Evolutionary conservation across 805 yeast genomes (phyloP).

Genomic region (Dipodascopsis uninucleata): DNA sequence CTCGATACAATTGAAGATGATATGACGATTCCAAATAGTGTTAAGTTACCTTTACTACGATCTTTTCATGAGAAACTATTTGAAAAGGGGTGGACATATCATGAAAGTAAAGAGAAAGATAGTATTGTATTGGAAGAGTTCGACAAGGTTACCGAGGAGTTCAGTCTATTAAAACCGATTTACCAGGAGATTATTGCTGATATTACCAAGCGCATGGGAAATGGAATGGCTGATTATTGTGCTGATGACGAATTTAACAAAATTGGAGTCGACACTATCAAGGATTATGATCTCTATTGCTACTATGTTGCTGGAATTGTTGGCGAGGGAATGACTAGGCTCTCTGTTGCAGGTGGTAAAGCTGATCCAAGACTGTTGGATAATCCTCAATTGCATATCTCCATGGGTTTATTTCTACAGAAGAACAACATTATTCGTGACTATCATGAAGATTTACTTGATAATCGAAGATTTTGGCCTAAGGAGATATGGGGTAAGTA

Average conservation of each 20-base stretch:
- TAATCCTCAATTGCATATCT: slow-evolving; percentile 47
- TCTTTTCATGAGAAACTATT: slow-evolving; percentile 61
- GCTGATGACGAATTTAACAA: slow-evolving; percentile 70
- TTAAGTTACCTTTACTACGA: slow-evolving; percentile 73
- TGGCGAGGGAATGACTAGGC: slow-evolving; percentile 88
- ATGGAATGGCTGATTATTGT: slow-evolving; percentile 92
- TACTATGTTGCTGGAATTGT: slow-evolving; percentile 97
- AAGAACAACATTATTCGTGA: slow-evolving; percentile 96
- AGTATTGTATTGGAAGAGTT: slow-evolving; percentile 77
- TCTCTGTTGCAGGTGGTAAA: slow-evolving; percentile 72
- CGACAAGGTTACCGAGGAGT: slow-evolving; percentile 63
- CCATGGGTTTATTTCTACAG: slow-evolving; percentile 94
- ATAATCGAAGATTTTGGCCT: slow-evolving; percentile 96
- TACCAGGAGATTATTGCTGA: slow-evolving; percentile 77
- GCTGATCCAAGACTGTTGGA: slow-evolving; percentile 53
- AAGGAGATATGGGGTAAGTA: slow-evolving; percentile 86
- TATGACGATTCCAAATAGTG: slow-evolving; percentile 69
- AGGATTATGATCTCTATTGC: slow-evolving; percentile 87
- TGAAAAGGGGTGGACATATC: slow-evolving; percentile 73
- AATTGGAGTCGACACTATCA: slow-evolving; percentile 71
- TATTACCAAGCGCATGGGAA: slow-evolving; percentile 84
- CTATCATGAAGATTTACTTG: slow-evolving; percentile 84
- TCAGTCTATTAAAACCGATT: slow-evolving; percentile 63
- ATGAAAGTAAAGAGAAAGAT: slow-evolving; percentile 76
- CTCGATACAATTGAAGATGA: slow-evolving; percentile 96